Evolutionary conservation across 352 stramenopile genomes (phyloP), one percentile per base, ranked within the genome.

Genomic region (Aphanomyces euteiches): DNA sequence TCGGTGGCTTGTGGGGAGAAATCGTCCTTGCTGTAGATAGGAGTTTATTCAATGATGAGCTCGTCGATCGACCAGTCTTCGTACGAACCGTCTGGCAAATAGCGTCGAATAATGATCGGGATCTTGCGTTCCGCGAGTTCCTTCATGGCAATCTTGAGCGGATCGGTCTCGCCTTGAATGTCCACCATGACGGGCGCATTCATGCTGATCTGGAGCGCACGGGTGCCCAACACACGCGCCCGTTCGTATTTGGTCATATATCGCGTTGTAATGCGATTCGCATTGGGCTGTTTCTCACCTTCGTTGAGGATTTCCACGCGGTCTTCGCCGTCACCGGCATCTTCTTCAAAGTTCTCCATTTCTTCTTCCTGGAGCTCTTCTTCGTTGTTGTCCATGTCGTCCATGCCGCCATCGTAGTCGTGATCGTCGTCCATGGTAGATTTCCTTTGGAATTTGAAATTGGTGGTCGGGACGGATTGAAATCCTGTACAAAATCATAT

Each of bases 211-310:
- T 99, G 98, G 43, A 99, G 83, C 48, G 98, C 97, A 17, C 98
- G 83, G 64, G 97, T 99, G 41, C 98, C 97, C 17, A 99, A 79
- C 60, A 99, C 96, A 43, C 98, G 89, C 15, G 98, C 97, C 69
- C 93, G 83, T 79, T 99, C 97, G 82, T 99, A 99, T 85, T 99
- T 99, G 58, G 98, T 99, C 85, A 99, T 98, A 85, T 99, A 99
- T 47, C 89, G 83, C 7, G 96, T 99, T 34, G 97, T 99, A 72
- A 99, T 97, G 71, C 95, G 85, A 65, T 94, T 83, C 19, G 79
- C 80, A 74, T 96, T 96, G 15, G 87, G 85, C 73, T 92, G 80
- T 66, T 91, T 92, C 74, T 95, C 85, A 21, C 84, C 93, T 71
- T 93, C 87, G 76, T 95, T 85, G 19, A 93, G 76, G 69, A 95